These are phyloP conservation scores for Avena sativa DNA, from an alignment of 176 grass and related monocot genomes.

Conservation along the genomic window DNA sequence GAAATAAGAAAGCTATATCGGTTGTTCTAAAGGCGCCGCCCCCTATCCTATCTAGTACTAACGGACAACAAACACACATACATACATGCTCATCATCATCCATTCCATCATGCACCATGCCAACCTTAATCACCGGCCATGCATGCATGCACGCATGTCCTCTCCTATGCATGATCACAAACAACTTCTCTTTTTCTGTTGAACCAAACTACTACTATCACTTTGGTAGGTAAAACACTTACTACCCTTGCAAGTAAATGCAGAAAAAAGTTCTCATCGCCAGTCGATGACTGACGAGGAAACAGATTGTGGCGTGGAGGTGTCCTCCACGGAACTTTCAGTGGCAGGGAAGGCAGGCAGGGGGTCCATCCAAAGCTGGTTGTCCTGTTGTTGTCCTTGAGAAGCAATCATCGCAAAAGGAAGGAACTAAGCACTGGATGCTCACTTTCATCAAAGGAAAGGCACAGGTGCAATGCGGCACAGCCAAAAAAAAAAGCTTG, in stretches of 20 bases:
- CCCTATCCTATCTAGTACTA: not conserved
- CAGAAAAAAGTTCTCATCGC: not conserved
- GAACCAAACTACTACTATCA: not conserved
- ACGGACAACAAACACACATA: conserved; percentile 9
- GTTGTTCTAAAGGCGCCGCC: conserved; percentile 17
- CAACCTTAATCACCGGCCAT: conserved; percentile 6
- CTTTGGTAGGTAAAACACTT: not conserved
- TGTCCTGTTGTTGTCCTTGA: conserved; percentile 31
- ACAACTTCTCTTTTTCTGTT: not conserved
- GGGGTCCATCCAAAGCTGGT: conserved; percentile 41
- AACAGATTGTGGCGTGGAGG: not conserved
- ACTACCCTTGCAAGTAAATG: not conserved
- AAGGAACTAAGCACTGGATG: conserved; percentile 50
- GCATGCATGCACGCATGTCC: not conserved
- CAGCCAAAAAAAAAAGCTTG: conserved; percentile 30
- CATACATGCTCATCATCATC: conserved; percentile 15
- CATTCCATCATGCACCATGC: not conserved
- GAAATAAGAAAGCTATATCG: not conserved
- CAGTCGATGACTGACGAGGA: not conserved
- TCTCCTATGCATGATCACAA: not conserved
- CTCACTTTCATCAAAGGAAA: conserved; percentile 62
- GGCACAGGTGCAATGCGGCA: conserved; percentile 41
- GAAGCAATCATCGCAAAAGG: conserved; percentile 46
- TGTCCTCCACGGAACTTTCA: conserved; percentile 10
- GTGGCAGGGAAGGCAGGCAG: conserved; percentile 26